Evolutionary conservation across 140 eudicot genomes (phyloP), one percentile per base, ranked within the genome.

Genomic region (Stevia rebaudiana): DNA sequence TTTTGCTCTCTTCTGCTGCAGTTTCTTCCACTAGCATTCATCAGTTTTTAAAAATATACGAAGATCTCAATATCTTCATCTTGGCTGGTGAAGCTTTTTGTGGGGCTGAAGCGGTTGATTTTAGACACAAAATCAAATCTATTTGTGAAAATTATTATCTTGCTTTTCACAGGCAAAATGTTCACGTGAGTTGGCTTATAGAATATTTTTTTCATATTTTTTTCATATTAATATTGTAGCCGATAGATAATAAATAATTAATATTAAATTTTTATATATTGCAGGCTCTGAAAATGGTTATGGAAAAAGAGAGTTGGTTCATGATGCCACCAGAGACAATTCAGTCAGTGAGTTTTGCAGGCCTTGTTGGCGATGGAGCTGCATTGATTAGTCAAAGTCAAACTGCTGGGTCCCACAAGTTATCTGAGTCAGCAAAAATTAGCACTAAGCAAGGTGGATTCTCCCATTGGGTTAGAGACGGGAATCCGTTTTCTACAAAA

Each of bases 281-380:
- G 30, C 81, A 92, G 98, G 98, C 99, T 55, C 64, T 94, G 52
- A 94, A 94, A 82, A 88, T 94, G 99, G 99, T 88, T 50, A 73
- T 88, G 94, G 99, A 94, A 78, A 83, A 69, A 85, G 99, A 94
- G 78, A 81, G 68, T 77, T 94, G 99, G 99, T 74, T 81, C 69
- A 68, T 65, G 68, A 55, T 94, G 87, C 97, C 99, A 35, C 81
- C 79, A 10, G 99, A 88, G 66, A 84, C 95, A 16, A 74, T 82
- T 58, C 90, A 85, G 59, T 85, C 72, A 25, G 95, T 94, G 71
- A 94, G 95, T 73, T 94, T 94, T 74, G 83, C 99, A 3, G 99
- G 99, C 33, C 88, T 94, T 79, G 79, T 94, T 66, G 99, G 99
- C 69, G 99, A 94, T 80, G 99, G 99, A 75, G 99, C 95, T 69